Evolutionary conservation across 1,284 basidiomycete genomes (phyloP).

Genomic region (Sphaerobolus stellatus): DNA sequence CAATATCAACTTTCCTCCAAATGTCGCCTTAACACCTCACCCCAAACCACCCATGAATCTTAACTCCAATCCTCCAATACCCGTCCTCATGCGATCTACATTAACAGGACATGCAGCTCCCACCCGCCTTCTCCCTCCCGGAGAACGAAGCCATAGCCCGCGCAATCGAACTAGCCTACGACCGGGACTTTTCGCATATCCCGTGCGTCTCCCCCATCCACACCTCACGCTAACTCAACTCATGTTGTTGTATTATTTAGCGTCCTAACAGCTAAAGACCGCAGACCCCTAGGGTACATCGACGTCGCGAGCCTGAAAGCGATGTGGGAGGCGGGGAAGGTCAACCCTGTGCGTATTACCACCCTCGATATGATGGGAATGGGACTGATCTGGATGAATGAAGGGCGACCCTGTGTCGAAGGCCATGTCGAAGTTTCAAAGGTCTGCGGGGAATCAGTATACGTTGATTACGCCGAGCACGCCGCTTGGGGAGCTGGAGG

Average conservation of each 20-base stretch:
- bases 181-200: constrained; percentile 87
- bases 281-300: constrained; percentile 80
- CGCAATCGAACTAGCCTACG: constrained; percentile 84
- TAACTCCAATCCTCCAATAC: too few relatives aligned
- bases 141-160: constrained; percentile 65
- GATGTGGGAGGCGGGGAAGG: constrained; percentile 73
- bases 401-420: constrained; percentile 64
- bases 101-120: constrained; percentile 78
- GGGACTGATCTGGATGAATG: constrained; percentile 5
- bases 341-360: constrained; percentile 60
- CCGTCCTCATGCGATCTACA: background rate
- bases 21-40: too few relatives aligned
- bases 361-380: constrained; percentile 3
- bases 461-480: constrained; percentile 79
- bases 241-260: constrained; percentile 40
- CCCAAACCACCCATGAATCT: too few relatives aligned
- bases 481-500: constrained; percentile 72
- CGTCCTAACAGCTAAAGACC: constrained; percentile 62
- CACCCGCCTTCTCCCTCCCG: constrained; percentile 84
- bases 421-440: constrained; percentile 78
- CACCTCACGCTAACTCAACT: background rate
- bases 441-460: constrained; percentile 66
- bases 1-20: too few relatives aligned
- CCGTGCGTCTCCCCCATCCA: constrained; percentile 54
- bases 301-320: constrained; percentile 72